These are phyloP conservation scores for Phytopythium cucurbitacearum DNA, from an alignment of 352 stramenopile species.

Conservation along the genomic window DNA sequence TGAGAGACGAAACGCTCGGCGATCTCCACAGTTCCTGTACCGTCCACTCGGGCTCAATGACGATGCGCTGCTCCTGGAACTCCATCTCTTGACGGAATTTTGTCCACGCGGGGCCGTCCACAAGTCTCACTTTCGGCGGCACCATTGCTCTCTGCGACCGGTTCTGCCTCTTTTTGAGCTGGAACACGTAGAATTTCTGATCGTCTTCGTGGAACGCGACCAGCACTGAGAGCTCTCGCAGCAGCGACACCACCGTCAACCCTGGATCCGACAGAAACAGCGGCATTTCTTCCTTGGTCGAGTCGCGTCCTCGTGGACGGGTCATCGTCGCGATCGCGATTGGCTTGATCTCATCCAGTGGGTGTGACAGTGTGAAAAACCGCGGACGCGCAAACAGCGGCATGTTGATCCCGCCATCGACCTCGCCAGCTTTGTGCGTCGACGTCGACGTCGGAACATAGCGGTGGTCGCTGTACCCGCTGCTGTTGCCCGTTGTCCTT, in stretches of 20 bases:
- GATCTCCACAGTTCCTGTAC: slow-evolving; percentile 8
- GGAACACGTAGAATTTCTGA: slow-evolving; percentile 48
- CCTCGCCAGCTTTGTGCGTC: not conserved
- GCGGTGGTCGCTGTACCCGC: slow-evolving; percentile 7
- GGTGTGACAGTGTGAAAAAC: slow-evolving; percentile 72
- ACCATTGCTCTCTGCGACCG: not conserved
- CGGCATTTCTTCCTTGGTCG: slow-evolving; percentile 2
- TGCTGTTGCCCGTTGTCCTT: slow-evolving; percentile 13
- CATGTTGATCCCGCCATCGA: slow-evolving; percentile 5
- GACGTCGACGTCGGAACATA: not conserved
- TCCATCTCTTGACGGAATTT: slow-evolving; percentile 22
- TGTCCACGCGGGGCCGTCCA: slow-evolving; percentile 41
- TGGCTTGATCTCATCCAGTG: slow-evolving; percentile 75
- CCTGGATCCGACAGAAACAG: slow-evolving; percentile 45
- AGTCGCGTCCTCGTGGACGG: no score
- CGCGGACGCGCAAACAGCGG: slow-evolving; percentile 24
- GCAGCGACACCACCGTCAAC: slow-evolving; percentile 44
- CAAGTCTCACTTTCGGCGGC: slow-evolving; percentile 20
- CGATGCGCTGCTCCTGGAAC: slow-evolving; percentile 21
- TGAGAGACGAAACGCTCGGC: not conserved
- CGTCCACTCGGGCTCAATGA: slow-evolving; percentile 44
- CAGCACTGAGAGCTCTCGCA: slow-evolving; percentile 25
- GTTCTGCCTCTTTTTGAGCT: slow-evolving; percentile 16
- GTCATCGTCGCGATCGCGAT: slow-evolving; percentile 20
- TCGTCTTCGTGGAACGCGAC: slow-evolving; percentile 47